Conservation (phyloP, 1,284 basidiomycete genomes). For the Anthracocystis setariae region DNA sequence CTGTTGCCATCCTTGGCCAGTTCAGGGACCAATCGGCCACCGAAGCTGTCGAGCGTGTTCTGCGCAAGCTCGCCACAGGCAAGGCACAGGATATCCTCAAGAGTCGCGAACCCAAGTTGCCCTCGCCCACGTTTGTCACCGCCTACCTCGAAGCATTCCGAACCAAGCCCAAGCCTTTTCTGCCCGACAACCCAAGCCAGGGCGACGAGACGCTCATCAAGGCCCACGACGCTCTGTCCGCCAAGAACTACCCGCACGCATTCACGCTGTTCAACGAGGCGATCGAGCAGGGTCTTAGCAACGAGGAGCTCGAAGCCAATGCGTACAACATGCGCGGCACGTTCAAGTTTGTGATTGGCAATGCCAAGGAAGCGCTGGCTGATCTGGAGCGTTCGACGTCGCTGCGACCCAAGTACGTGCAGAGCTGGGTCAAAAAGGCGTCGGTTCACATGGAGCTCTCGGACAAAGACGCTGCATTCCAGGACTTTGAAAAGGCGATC, state of each 20-base stretch:
- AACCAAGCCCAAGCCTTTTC: conserved; percentile 76
- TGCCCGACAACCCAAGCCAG: conserved; percentile 79
- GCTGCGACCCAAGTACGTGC: conserved; percentile 80
- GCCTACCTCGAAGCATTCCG: conserved; percentile 98
- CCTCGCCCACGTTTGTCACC: conserved; percentile 90
- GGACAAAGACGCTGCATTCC: conserved; percentile 77
- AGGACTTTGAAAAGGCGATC: conserved; percentile 90
- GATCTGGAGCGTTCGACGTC: conserved; percentile 84
- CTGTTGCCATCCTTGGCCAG: conserved; percentile 90
- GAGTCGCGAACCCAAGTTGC: conserved; percentile 84
- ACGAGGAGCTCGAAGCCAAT: conserved; percentile 79
- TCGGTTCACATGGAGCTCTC: conserved; percentile 94
- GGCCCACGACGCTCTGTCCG: conserved; percentile 83
- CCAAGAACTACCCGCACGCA: conserved; percentile 87
- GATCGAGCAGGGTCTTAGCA: conserved; percentile 84
- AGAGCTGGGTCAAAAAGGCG: conserved; percentile 95
- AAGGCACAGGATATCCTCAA: conserved; percentile 79
- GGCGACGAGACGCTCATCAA: conserved; percentile 87
- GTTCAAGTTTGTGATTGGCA: conserved; percentile 81
- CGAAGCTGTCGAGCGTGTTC: conserved; percentile 86
- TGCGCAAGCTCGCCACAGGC: conserved; percentile 82
- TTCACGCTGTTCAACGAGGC: conserved; percentile 84
- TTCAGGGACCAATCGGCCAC: conserved; percentile 86
- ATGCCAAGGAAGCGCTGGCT: conserved; percentile 83
- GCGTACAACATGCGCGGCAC: conserved; percentile 94